Percentiles rank a stretch among this genome's conserved stretches.
phyloP scores from a whole-genome alignment of 805 yeast species.

The Candida taoyuanica region DNA sequence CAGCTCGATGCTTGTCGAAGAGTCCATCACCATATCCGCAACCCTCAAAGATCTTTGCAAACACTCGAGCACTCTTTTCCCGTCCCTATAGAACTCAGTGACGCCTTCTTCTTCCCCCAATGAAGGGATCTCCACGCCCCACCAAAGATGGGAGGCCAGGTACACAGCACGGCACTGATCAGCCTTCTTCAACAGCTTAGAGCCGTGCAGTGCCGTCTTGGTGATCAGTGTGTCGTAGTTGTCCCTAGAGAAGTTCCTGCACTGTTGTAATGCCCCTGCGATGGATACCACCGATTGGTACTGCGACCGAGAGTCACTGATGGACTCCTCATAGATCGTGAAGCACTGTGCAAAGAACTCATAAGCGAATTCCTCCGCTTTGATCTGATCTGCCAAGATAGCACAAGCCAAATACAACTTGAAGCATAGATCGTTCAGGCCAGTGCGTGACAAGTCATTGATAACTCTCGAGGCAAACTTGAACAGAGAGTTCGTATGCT shows the following conservation, averaged over 20 bases:
- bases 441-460: constrained; percentile 52
- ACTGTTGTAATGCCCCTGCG: constrained; percentile 46
- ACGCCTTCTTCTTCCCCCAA: constrained; percentile 42
- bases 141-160: constrained; percentile 88
- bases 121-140: constrained; percentile 67
- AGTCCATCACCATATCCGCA: constrained; percentile 92
- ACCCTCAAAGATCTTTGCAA: constrained; percentile 82
- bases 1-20: constrained; percentile 64
- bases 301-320: constrained; percentile 50
- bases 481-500: constrained; percentile 40
- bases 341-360: constrained; percentile 89
- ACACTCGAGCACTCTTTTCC: constrained; percentile 84
- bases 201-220: constrained; percentile 81
- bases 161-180: constrained; percentile 94
- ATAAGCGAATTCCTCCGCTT: constrained; percentile 67
- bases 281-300: constrained; percentile 47
- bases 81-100: constrained; percentile 39
- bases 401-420: constrained; percentile 62
- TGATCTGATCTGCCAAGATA: constrained; percentile 71
- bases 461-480: constrained; percentile 67
- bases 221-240: constrained; percentile 81
- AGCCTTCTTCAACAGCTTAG: constrained; percentile 82
- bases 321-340: constrained; percentile 68
- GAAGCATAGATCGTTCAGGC: constrained; percentile 35
- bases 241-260: constrained; percentile 51